Evolutionary conservation across 2,329 filamentous ascomycete species (phyloP), one percentile per base, ranked within the genome.

Genomic region (Alternaria novae-zelandiae): DNA sequence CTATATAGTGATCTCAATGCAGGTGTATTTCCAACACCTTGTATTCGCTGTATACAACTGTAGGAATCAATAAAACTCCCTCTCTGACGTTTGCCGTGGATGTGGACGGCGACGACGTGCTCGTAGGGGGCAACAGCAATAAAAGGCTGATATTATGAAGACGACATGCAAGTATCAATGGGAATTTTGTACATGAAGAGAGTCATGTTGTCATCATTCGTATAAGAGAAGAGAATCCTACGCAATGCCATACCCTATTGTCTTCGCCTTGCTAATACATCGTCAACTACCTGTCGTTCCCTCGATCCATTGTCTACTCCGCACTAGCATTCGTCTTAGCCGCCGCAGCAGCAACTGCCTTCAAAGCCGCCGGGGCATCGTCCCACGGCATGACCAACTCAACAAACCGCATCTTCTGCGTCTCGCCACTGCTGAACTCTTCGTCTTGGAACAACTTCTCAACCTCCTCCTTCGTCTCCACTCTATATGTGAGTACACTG

Each of bases 311-410:
- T 17, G 23, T 43, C 32, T 68, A 71, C 41, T 66, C 67, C 11
- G 57, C 61, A 68, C 69, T 65, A 3, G 72, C 69, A 65, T 94
- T 95, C 54, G 84, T 88, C 81, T 82, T 88, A 6, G 91, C 91
- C 49, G 89, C 89, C 6, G 90, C 89, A 78, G 91, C 86, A 0
- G 91, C 90, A 21, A 91, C 93, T 74, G 89, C 80, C 72, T 90
- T 87, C 70, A 96, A 79, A 6, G 88, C 88, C 51, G 85, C 83
- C 0, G 93, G 93, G 12, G 92, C 92, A 80, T 96, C 93, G 64
- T 93, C 86, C 80, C 87, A 90, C 10, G 89, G 89, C 88, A 96
- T 93, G 74, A 92, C 90, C 54, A 96, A 74, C 83, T 96, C 93
- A 45, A 96, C 92, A 75, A 96, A 89, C 78, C 94, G 85, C 69